A percentile compares a stretch with the other conserved stretches of the same genome.
Evolutionary conservation across 306 rosid species (phyloP).

Genomic region (Prosopis cineraria): DNA sequence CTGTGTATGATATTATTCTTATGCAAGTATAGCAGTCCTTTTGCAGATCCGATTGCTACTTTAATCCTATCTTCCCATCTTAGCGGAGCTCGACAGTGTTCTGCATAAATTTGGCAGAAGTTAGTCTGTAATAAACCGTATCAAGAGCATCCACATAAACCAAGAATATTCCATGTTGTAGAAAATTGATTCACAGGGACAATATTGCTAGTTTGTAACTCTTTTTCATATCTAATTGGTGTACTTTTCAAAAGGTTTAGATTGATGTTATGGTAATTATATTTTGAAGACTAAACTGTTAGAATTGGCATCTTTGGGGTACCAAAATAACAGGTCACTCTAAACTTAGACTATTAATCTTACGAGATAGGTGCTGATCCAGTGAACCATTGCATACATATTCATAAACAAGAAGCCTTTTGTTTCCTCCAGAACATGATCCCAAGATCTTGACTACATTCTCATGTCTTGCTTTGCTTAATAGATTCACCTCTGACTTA

Average conservation of each 20-base stretch:
- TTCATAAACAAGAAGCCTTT: conserved; percentile 86
- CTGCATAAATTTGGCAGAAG: conserved; percentile 49
- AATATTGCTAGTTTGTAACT: neutral
- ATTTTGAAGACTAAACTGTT: neutral
- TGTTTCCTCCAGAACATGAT: conserved; percentile 68
- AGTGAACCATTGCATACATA: conserved; percentile 83
- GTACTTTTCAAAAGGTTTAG: neutral
- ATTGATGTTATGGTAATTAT: neutral
- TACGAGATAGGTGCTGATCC: conserved; percentile 73
- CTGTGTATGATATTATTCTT: conserved; percentile 74
- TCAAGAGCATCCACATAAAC: neutral
- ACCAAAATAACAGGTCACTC: neutral
- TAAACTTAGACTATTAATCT: conserved; percentile 7
- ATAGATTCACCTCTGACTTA: conserved; percentile 71
- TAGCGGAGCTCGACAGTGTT: conserved; percentile 46
- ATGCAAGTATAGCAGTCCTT: conserved; percentile 76
- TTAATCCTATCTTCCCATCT: conserved; percentile 79
- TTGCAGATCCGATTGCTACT: conserved; percentile 76
- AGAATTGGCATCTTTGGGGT: neutral
- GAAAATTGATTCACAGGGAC: neutral
- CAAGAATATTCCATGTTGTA: neutral
- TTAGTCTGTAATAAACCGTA: neutral
- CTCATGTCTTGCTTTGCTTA: conserved; percentile 81
- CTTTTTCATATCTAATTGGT: neutral
- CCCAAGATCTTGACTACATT: conserved; percentile 82